Conservation (phyloP, 2,329 filamentous ascomycete species). For the Talaromyces funiculosus region DNA sequence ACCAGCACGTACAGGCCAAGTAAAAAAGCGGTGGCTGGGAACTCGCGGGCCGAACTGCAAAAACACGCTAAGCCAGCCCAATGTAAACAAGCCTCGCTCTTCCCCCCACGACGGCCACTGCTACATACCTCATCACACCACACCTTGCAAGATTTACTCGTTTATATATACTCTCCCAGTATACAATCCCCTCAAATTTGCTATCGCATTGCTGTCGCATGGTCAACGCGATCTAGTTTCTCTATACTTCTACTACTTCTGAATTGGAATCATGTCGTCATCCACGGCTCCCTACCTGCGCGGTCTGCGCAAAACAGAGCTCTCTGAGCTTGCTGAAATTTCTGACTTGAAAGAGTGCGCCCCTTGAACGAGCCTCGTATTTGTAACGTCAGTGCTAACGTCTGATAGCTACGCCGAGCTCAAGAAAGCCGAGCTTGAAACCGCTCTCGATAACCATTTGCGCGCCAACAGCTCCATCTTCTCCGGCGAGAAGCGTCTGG, state of each 20-base stretch:
- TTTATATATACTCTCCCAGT: neutral
- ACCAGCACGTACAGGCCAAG: neutral
- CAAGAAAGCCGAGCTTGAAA: constrained; percentile 75
- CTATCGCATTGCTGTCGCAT: constrained; percentile 39
- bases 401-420: constrained; percentile 58
- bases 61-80: constrained; percentile 19
- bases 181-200: too few relatives aligned
- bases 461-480: constrained; percentile 62
- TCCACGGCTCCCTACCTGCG: constrained; percentile 68
- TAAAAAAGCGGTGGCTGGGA: constrained; percentile 7
- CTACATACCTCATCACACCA: neutral
- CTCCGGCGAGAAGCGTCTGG: constrained; percentile 58
- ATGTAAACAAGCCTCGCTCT: constrained; percentile 27
- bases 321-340: constrained; percentile 66
- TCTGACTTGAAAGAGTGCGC: constrained; percentile 69
- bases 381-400: neutral
- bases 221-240: constrained; percentile 39
- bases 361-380: neutral
- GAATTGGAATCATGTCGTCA: constrained; percentile 45
- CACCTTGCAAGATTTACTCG: neutral
- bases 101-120: neutral
- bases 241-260: constrained; percentile 7
- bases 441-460: constrained; percentile 67
- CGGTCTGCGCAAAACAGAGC: constrained; percentile 74
- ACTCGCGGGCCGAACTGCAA: constrained; percentile 9